A percentile compares a stretch with the other conserved stretches of the same genome.
Evolutionary conservation across 2,329 filamentous ascomycete species (phyloP).

Genomic region (Xylariaceae sp.): DNA sequence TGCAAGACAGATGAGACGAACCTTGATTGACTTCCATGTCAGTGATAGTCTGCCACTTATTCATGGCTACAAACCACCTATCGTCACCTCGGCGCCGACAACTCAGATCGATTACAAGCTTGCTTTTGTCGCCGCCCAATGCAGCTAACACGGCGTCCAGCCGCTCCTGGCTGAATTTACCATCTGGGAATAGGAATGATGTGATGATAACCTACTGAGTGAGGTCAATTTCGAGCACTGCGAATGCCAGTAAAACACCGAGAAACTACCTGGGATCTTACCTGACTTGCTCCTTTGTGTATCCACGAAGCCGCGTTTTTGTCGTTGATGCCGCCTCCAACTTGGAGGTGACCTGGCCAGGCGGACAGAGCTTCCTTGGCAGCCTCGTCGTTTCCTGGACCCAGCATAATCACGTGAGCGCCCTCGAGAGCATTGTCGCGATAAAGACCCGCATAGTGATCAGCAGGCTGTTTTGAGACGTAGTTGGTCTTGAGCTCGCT

Average conservation of each 20-base stretch:
- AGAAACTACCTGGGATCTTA: slow-evolving; percentile 35
- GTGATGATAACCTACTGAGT: slow-evolving; percentile 84
- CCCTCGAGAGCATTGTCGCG: slow-evolving; percentile 68
- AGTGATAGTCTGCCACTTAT: slow-evolving; percentile 98
- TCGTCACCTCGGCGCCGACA: slow-evolving; percentile 70
- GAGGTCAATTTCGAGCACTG: background rate
- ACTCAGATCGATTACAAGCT: slow-evolving; percentile 91
- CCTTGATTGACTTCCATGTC: slow-evolving; percentile 91
- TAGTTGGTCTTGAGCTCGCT: slow-evolving; percentile 81
- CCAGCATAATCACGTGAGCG: slow-evolving; percentile 95
- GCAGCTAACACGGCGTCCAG: slow-evolving; percentile 70
- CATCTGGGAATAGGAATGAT: slow-evolving; percentile 85
- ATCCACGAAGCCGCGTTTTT: slow-evolving; percentile 84
- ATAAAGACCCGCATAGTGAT: slow-evolving; percentile 80
- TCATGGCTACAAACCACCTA: slow-evolving; percentile 95
- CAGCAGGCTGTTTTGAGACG: slow-evolving; percentile 77
- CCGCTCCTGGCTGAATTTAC: slow-evolving; percentile 72
- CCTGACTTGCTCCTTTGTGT: slow-evolving; percentile 82
- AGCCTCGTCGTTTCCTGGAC: slow-evolving; percentile 77
- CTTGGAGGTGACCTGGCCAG: slow-evolving; percentile 79
- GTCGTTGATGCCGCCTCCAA: slow-evolving; percentile 91
- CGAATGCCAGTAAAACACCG: no score
- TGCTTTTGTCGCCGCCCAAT: slow-evolving; percentile 69
- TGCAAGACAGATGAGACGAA: slow-evolving; percentile 34
- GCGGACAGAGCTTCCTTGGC: slow-evolving; percentile 70